phyloP scores from a whole-genome alignment of 768 basidiomycete species.

The Lentinus brumalis region DNA sequence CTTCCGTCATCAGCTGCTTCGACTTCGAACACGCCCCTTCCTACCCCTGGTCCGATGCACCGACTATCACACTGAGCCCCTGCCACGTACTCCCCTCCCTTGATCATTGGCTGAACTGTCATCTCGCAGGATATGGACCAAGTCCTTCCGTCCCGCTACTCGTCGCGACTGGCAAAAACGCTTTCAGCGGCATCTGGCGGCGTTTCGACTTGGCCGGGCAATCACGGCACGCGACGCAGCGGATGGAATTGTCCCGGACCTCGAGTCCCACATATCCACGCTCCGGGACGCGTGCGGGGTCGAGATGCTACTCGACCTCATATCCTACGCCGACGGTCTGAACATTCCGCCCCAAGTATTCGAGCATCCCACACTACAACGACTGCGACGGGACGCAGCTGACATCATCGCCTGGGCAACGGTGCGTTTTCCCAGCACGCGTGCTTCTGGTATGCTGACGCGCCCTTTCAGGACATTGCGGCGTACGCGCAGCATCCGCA shows the following conservation, averaged over 20 bases:
- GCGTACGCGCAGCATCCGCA: conserved; percentile 54
- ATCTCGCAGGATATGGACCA: conserved; percentile 39
- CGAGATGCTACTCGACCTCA: conserved; percentile 50
- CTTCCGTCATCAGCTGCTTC: background rate
- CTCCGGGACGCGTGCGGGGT: conserved; percentile 52
- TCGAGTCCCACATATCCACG: conserved; percentile 49
- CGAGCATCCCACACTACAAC: conserved; percentile 30
- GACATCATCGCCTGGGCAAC: conserved; percentile 57
- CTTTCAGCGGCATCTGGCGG: conserved; percentile 40
- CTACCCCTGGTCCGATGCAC: background rate
- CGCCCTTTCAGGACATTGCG: conserved; percentile 52
- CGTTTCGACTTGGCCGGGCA: conserved; percentile 36
- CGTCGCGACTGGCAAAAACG: conserved; percentile 42
- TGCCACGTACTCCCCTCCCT: background rate
- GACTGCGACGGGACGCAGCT: conserved; percentile 43
- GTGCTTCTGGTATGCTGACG: background rate
- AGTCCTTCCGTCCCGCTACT: conserved; percentile 37
- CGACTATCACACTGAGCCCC: conserved; percentile 7
- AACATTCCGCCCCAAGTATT: conserved; percentile 35
- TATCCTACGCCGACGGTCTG: conserved; percentile 55
- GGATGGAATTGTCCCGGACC: conserved; percentile 36
- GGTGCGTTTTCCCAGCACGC: conserved; percentile 37
- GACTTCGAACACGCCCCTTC: background rate
- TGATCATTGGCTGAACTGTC: no score
- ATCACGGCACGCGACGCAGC: conserved; percentile 30